phyloP scores from a whole-genome alignment of 768 basidiomycete genomes.

The Cyathus striatus region DNA sequence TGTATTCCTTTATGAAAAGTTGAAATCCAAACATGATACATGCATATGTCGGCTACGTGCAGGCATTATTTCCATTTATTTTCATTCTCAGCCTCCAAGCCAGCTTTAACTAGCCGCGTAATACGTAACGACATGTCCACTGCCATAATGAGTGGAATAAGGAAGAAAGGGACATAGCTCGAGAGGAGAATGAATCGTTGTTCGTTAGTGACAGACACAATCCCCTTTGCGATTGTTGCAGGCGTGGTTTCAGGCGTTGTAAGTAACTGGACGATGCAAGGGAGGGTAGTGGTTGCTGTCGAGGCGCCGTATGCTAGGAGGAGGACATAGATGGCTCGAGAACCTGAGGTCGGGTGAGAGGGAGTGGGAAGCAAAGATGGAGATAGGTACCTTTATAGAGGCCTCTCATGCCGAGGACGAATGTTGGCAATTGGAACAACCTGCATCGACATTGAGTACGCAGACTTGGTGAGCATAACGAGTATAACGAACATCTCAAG shows the following conservation, averaged over 20 bases:
- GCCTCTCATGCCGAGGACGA: slow-evolving; percentile 60
- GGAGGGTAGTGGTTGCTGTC: slow-evolving; percentile 71
- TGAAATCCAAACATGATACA: too few relatives aligned
- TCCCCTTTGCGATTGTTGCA: slow-evolving; percentile 11
- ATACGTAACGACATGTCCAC: slow-evolving; percentile 61
- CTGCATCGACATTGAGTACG: slow-evolving; percentile 27
- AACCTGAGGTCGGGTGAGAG: slow-evolving; percentile 27
- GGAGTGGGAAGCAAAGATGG: neutral
- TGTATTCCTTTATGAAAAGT: too few relatives aligned
- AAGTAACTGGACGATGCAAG: slow-evolving; percentile 62
- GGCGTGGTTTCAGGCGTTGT: slow-evolving; percentile 40
- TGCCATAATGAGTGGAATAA: slow-evolving; percentile 67
- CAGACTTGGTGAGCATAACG: neutral
- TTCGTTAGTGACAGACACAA: slow-evolving; percentile 36
- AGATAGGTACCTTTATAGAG: slow-evolving; percentile 46
- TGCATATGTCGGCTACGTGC: too few relatives aligned
- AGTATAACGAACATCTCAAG: slow-evolving; percentile 50
- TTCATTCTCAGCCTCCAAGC: slow-evolving; percentile 16
- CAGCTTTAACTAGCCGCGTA: slow-evolving; percentile 20
- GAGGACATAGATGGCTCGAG: slow-evolving; percentile 50
- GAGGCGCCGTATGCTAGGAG: slow-evolving; percentile 74
- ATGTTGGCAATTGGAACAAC: slow-evolving; percentile 72
- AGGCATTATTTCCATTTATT: slow-evolving; percentile 26
- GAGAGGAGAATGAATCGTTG: slow-evolving; percentile 57
- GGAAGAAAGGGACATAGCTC: slow-evolving; percentile 72